Evolutionary conservation across 805 yeast species (phyloP), one percentile per base, ranked within the genome.

Genomic region (Blastobotrys attinorum): DNA sequence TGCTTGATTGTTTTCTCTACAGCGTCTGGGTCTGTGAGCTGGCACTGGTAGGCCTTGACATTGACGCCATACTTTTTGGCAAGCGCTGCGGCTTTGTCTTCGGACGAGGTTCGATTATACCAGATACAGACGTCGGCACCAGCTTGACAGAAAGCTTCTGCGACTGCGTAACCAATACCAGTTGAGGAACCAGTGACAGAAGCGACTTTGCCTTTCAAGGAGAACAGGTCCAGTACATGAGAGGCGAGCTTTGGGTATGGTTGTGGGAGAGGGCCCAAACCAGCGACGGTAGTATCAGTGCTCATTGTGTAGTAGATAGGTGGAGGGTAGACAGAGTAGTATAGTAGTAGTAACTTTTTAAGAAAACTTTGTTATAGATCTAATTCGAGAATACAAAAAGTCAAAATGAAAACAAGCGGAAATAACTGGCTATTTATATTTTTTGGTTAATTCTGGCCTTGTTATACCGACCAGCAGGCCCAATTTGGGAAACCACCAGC

Each of bases 121-220:
- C 83, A 77, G 53, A 80, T 69, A 38, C 85, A 85, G 27, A 87
- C 76, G 49, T 82, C 82, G 7, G 94, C 95, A 41, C 95, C 95
- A 3, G 90, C 90, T 65, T 84, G 90, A 40, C 88, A 83, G 56
- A 70, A 84, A 2, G 87, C 89, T 61, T 78, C 83, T 36, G 94
- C 94, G 29, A 83, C 83, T 3, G 84, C 85, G 53, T 63, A 75
- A 13, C 95, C 95, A 51, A 86, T 85, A 27, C 95, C 95, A 37
- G 82, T 71, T 15, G 89, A 79, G 10, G 86, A 83, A 37, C 95
- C 95, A n/a, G 94, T 83, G 46, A 86, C 75, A 3, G 84, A 77
- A 22, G 94, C 92, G 11, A 80, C 81, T 63, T 83, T 85, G 22
- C 92, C 94, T 64, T 80, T 81, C 47, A 86, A 71, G 3, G 86